These are phyloP conservation scores for Urochloa ruziziensis DNA, from an alignment of 176 grass and related monocot species.

Conservation along the genomic window DNA sequence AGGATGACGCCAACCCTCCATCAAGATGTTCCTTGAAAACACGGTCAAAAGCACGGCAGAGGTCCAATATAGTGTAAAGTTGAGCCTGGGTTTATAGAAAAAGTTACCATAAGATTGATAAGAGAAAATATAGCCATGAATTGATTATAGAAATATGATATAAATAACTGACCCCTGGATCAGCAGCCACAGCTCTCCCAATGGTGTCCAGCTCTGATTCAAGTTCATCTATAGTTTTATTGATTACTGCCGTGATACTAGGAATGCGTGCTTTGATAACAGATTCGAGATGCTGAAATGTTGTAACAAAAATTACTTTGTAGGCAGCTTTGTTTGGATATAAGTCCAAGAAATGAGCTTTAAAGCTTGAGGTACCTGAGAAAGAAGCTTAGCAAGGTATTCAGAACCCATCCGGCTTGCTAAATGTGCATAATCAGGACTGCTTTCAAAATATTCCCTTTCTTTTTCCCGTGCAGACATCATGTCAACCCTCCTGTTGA, in stretches of 20 bases:
- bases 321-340: background rate
- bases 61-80: constrained; percentile 69
- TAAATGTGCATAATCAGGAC: constrained; percentile 73
- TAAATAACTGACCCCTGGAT: constrained; percentile 58
- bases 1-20: constrained; percentile 49
- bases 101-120: background rate
- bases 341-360: background rate
- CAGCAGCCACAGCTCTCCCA: constrained; percentile 59
- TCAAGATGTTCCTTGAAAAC: constrained; percentile 87
- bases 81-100: constrained; percentile 50
- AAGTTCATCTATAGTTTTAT: constrained; percentile 73
- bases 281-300: constrained; percentile 68
- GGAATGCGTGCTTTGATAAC: constrained; percentile 75
- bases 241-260: constrained; percentile 63
- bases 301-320: background rate
- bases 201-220: constrained; percentile 64
- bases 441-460: constrained; percentile 71
- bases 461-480: constrained; percentile 62
- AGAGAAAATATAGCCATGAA: background rate
- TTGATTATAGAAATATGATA: constrained; percentile 8
- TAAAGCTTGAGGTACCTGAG: constrained; percentile 43
- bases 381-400: constrained; percentile 83
- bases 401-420: constrained; percentile 62
- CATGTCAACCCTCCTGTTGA: constrained; percentile 83
- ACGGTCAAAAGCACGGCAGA: constrained; percentile 65